Evolutionary conservation across 495 filamentous ascomycete genomes (phyloP), one percentile per base, ranked within the genome.

Genomic region (Xylaria longipes): DNA sequence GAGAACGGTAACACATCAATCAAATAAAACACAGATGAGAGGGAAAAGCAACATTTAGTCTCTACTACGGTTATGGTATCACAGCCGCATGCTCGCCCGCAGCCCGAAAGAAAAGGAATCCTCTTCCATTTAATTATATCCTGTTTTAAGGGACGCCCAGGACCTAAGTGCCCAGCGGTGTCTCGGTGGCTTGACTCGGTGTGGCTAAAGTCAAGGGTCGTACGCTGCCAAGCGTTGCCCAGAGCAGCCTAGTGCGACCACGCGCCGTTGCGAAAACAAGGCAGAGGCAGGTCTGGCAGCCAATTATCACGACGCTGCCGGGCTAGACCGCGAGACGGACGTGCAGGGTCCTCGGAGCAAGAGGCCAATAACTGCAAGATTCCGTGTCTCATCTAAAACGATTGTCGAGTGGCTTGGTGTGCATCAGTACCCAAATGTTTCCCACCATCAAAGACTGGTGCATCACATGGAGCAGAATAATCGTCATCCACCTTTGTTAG

Each of bases 151-250:
- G 72, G 74, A 73, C 54, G 45, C 27, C 20, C 52, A n/a, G 45
- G 58, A 9, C 52, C 56, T 7, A 20, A 29, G 17, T 58, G 56
- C 35, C 27, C 22, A 33, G 22, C 25, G 9, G 25, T 20, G 25
- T 17, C 56, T 75, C 63, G 74, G 76, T 78, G 76, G 76, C 76
- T 78, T 78, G 76, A 78, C 76, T 65, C 58, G 50, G 74, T 78
- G 76, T 78, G 76, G 76, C 76, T 78, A 76, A 78, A 73, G 69
- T 54, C 48, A 43, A 58, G 33, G 39, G 31, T 67, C 31, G 17
- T 57, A 46, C 54, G 56, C 48, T 67, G 65, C 65, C 52, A 50
- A 58, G 37, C n/a, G 17, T 64, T 54, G 20, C 68, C 68, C 43
- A 7, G 17, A 64, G 41, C 5, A 7, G 68, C 48, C 15, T 66